phyloP scores from a whole-genome alignment of 2,329 filamentous ascomycete species.

The Venturia asperata region DNA sequence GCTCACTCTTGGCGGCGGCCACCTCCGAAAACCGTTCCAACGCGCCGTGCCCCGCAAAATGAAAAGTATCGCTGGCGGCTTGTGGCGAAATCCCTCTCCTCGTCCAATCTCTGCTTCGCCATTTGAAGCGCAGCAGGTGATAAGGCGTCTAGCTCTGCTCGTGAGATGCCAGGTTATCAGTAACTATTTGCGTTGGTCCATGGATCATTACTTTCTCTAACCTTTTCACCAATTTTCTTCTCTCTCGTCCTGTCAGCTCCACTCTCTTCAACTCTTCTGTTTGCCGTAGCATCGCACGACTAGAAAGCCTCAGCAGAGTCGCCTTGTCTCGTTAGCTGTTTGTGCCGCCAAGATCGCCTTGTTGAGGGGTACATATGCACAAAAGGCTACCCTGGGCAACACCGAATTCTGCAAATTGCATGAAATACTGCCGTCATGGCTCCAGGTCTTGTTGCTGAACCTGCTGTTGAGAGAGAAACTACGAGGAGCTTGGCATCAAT shows the following conservation, averaged over 20 bases:
- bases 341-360: background rate
- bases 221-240: background rate
- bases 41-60: conserved; percentile 4
- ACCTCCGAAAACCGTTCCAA: background rate
- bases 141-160: background rate
- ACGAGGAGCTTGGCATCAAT: conserved; percentile 50
- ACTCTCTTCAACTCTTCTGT: background rate
- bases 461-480: conserved; percentile 41
- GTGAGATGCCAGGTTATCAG: background rate
- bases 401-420: background rate
- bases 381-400: background rate
- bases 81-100: background rate
- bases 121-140: conserved; percentile 9
- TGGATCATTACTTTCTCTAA: background rate
- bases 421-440: conserved; percentile 42
- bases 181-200: background rate
- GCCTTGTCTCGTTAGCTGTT: conserved; percentile 2
- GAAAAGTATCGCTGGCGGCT: background rate
- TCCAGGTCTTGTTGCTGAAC: conserved; percentile 48
- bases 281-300: background rate
- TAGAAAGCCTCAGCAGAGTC: background rate
- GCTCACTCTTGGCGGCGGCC: background rate
- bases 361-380: conserved; percentile 6
- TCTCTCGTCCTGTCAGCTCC: background rate
- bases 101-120: background rate